These are phyloP conservation scores for Fusarium sp. DNA, from an alignment of 2,329 filamentous ascomycete species.

Conservation along the genomic window DNA sequence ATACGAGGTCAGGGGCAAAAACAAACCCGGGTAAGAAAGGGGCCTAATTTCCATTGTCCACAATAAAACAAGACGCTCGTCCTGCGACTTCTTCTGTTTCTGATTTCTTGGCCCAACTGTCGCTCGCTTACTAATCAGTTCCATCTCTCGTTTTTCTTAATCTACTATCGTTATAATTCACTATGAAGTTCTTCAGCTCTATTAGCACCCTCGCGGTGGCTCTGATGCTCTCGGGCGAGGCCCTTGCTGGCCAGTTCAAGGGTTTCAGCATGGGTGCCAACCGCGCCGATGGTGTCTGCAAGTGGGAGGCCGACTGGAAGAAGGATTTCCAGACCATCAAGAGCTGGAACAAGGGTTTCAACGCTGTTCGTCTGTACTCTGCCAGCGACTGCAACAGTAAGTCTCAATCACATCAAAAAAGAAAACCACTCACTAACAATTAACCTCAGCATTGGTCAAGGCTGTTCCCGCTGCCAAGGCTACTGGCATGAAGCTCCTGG, in stretches of 20 bases:
- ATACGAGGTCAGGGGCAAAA: conserved; percentile 22
- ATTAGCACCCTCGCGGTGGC: conserved; percentile 34
- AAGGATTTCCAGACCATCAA: conserved; percentile 47
- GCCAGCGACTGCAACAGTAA: conserved; percentile 44
- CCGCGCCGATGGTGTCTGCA: conserved; percentile 41
- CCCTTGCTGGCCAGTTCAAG: conserved; percentile 44
- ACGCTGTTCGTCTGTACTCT: conserved; percentile 44
- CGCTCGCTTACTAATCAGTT: conserved; percentile 27
- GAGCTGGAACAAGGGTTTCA: conserved; percentile 46
- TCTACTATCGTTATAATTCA: conserved; percentile 1
- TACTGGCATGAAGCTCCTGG: conserved; percentile 43
- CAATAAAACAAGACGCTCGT: conserved; percentile 12
- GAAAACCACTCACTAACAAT: neutral
- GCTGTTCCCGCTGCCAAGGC: conserved; percentile 47
- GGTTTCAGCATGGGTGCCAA: conserved; percentile 47
- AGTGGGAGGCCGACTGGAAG: conserved; percentile 46
- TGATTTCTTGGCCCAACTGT: conserved; percentile 9
- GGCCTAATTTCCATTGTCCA: conserved; percentile 19
- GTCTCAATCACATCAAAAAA: neutral
- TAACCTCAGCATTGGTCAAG: conserved; percentile 37
- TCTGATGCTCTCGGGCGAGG: conserved; percentile 40
- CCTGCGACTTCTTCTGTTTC: conserved; percentile 2
- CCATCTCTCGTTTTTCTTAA: neutral
- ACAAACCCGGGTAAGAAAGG: conserved; percentile 15
- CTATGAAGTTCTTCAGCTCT: conserved; percentile 42